These are phyloP conservation scores for Apiospora rasikravindrae DNA, from an alignment of 2,329 filamentous ascomycete species.

Conservation along the genomic window DNA sequence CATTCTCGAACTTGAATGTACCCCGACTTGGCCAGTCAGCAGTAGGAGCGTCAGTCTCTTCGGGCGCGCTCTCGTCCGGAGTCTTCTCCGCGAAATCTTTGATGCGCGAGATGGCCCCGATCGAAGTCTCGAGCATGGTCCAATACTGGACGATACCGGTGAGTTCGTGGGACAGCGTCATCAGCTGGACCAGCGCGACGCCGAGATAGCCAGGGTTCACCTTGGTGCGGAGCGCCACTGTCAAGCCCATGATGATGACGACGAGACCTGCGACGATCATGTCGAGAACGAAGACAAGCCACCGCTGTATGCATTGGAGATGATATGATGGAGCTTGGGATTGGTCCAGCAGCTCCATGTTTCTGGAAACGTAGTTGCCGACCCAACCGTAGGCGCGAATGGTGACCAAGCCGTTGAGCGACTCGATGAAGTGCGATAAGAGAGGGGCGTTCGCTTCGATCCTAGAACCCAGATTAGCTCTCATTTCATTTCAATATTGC, in stretches of 20 bases:
- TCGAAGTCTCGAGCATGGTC: conserved; percentile 23
- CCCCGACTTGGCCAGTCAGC: conserved; percentile 21
- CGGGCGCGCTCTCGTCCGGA: conserved; percentile 20
- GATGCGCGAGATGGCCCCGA: conserved; percentile 25
- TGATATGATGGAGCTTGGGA: conserved; percentile 40
- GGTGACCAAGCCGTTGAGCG: conserved; percentile 3
- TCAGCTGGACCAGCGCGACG: conserved; percentile 24
- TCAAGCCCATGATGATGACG: conserved; percentile 36
- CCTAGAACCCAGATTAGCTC: neutral
- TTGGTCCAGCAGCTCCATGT: conserved; percentile 44
- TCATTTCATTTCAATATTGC: neutral
- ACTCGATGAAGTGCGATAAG: conserved; percentile 20
- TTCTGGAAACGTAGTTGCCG: neutral
- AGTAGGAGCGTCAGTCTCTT: neutral
- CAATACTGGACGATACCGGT: conserved; percentile 24
- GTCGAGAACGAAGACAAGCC: conserved; percentile 40
- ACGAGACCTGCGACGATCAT: conserved; percentile 38
- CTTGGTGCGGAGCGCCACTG: conserved; percentile 19
- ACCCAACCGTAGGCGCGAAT: conserved; percentile 15
- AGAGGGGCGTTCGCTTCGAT: conserved; percentile 18
- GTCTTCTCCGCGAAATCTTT: conserved; percentile 24
- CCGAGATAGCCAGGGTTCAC: conserved; percentile 23
- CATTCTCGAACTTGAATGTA: conserved; percentile 20
- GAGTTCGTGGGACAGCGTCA: conserved; percentile 21
- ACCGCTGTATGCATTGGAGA: conserved; percentile 38